These are phyloP conservation scores for Penicillium manginii DNA, from an alignment of 495 filamentous ascomycete species.

Conservation along the genomic window DNA sequence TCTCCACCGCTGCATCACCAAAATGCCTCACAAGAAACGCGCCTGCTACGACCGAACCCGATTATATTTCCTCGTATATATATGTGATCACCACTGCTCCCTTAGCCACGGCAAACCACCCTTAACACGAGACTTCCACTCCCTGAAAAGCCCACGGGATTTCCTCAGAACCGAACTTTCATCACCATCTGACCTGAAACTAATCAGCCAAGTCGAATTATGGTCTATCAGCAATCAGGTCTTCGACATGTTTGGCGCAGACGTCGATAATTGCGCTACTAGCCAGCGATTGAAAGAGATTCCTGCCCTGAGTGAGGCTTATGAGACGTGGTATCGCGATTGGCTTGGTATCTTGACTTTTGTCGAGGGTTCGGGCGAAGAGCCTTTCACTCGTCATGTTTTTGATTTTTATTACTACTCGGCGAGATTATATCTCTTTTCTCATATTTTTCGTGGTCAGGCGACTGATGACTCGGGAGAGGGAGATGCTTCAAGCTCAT, in stretches of 20 bases:
- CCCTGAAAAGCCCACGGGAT: background rate
- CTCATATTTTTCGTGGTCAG: conserved; percentile 18
- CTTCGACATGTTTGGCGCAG: conserved; percentile 31
- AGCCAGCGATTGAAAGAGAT: conserved; percentile 7
- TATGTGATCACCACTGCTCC: conserved; percentile 18
- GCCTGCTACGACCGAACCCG: conserved; percentile 14
- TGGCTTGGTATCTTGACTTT: conserved; percentile 12
- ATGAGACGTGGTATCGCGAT: conserved; percentile 16
- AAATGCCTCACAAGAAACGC: conserved; percentile 14
- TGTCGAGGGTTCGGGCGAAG: background rate
- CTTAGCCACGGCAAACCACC: conserved; percentile 14
- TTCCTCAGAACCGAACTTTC: conserved; percentile 9
- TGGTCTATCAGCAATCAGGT: conserved; percentile 27
- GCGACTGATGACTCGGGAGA: background rate
- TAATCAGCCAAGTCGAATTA: conserved; percentile 30
- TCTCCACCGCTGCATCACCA: conserved; percentile 18
- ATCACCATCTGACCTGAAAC: conserved; percentile 2
- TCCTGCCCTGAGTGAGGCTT: conserved; percentile 10
- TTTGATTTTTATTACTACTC: conserved; percentile 16
- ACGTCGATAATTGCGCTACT: conserved; percentile 25
- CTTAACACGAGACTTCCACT: conserved; percentile 15
- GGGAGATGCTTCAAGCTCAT: background rate
- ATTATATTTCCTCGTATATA: conserved; percentile 15
- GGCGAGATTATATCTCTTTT: conserved; percentile 21
- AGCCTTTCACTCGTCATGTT: conserved; percentile 10